phyloP scores from a whole-genome alignment of 139 green algal genomes.

The Cymbomonas tetramitiformis region DNA sequence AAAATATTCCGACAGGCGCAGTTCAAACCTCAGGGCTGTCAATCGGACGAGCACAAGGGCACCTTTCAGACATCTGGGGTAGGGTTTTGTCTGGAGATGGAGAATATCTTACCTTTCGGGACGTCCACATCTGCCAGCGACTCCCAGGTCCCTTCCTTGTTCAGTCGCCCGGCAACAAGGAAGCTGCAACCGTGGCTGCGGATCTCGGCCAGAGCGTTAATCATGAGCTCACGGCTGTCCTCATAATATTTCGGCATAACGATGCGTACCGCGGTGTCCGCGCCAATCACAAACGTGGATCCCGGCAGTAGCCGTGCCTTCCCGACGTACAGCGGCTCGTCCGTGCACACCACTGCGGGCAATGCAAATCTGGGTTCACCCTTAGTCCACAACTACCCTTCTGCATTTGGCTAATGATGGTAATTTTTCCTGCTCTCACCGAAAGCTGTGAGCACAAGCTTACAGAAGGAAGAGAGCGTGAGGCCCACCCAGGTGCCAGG shows the following conservation, averaged over 20 bases:
- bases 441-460: too few species aligned
- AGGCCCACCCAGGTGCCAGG: too few species aligned
- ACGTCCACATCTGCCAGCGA: background rate
- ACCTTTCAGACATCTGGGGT: too few species aligned
- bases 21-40: too few species aligned
- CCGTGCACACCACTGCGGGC: slow-evolving; percentile 41
- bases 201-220: slow-evolving; percentile 8
- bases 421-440: too few species aligned
- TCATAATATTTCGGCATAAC: slow-evolving; percentile 28
- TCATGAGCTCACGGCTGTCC: slow-evolving; percentile 9
- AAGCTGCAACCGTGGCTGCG: slow-evolving; percentile 12
- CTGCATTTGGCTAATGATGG: too few species aligned
- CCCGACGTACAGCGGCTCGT: slow-evolving; percentile 50
- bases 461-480: too few species aligned
- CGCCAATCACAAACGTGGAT: slow-evolving; percentile 47
- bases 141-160: background rate
- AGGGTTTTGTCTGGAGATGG: too few species aligned
- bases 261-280: slow-evolving; percentile 27
- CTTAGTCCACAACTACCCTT: background rate
- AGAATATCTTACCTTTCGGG: too few species aligned
- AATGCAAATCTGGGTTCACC: background rate
- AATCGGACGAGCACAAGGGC: too few species aligned
- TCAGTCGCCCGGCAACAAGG: slow-evolving; percentile 24
- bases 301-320: slow-evolving; percentile 56
- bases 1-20: too few species aligned